Base-by-base conservation (phyloP, 306 rosid genomes). In the Casuarina glauca region DNA sequence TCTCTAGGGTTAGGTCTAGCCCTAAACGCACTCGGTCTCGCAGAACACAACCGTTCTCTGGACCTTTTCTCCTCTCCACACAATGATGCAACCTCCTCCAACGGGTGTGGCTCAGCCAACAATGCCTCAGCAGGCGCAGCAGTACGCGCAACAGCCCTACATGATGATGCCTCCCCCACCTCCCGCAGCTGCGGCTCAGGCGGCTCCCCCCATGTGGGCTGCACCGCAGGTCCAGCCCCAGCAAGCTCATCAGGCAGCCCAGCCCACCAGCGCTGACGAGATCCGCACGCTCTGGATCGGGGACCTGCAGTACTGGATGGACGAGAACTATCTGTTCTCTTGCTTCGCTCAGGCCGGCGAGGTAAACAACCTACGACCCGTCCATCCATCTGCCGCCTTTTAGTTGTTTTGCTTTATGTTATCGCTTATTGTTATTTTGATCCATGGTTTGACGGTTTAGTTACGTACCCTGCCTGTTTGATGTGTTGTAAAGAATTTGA, bases 211-310 rank as follows among this genome's bases (percentile, higher is more conserved):
- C 57, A 77, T 89, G 89, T 93, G 98, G 98, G 76, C 88, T 44
- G 76, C 86, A 1, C 90, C 79, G 74, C 72, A 88, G 6, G 78
- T 74, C 6, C 96, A 90, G 20, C 79, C 85, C 0, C 84, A 86
- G 2, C 86, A 79, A 43, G 82, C 74, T 10, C 93, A 90, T 66
- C 58, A 79, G 79, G 3, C 44, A 6, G 15, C 49, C 58, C 92
- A 82, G 26, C 89, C 95, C 0, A 61, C 85, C 16, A 86, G 78
- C 88, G 82, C 85, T 1, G 97, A 92, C 6, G 97, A 95, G 88
- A 91, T 95, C 60, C 96, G 97, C 42, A 91, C 99, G 11, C 96
- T 92, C 2, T 92, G 97, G 98, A 92, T 94, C 89, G 98, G 98
- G 0, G 98, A 95, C 86, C 79, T 95, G 86, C 97, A 92, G 84